Evolutionary conservation across 768 basidiomycete genomes (phyloP), one percentile per base, ranked within the genome.

Genomic region (Suillus weaverae): DNA sequence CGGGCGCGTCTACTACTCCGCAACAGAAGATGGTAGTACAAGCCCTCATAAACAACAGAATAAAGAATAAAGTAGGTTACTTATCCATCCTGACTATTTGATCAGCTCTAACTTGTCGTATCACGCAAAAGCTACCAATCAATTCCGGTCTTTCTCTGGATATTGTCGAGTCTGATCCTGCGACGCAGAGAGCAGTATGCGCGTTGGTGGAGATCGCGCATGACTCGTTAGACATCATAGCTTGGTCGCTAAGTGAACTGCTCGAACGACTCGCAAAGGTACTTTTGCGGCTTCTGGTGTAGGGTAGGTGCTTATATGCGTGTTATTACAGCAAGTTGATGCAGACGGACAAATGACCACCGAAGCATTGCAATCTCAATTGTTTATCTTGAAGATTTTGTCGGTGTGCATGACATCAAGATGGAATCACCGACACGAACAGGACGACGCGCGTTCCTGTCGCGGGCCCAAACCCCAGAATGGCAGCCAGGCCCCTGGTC

Each of bases 311-410:
- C 70, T 70, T 68, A 74, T 66, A 54, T 56, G 51, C 61, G 53
- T 43, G 26, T 60, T 61, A 51, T 59, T 66, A 64, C 69, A 89
- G 83, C 89, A 87, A 80, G 79, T 81, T 66, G 85, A 87, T 70
- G 67, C 76, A 16, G 77, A 81, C 32, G 86, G 85, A 2, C 78
- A 81, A 62, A 78, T 84, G 63, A 80, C 88, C 3, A 80, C 92
- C 20, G 90, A 94, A 63, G 84, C 89, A 50, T 83, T 95, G 5
- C 94, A 96, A 72, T 95, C 94, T 0, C 92, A 95, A 73, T 81
- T 96, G 2, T 93, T 92, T 69, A 78, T 96, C 44, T 82, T 95
- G 70, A 94, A 95, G 77, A 87, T 95, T 30, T 76, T 97, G 14
- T 84, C 89, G 0, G 81, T 90, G 51, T 86, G 89, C 55, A 87